Percentiles rank a stretch among this genome's conserved stretches.
Evolutionary conservation across 805 yeast genomes (phyloP).

Genomic region (Cyberlindnera mycetangii): DNA sequence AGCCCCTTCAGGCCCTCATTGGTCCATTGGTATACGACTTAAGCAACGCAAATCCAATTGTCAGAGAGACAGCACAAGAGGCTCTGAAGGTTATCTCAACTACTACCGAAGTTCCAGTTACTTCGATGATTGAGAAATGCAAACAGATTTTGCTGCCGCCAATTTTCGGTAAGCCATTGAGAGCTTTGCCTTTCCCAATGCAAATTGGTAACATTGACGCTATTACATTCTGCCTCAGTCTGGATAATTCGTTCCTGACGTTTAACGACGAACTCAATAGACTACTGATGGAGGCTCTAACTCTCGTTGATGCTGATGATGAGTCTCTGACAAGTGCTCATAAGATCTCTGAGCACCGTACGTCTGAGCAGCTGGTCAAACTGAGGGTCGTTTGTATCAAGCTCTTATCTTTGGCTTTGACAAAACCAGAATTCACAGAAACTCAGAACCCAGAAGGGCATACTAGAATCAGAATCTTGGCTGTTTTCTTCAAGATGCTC

Average conservation of each 20-base stretch:
- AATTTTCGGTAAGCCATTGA: conserved; percentile 91
- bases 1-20: conserved; percentile 75
- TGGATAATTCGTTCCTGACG: conserved; percentile 76
- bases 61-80: conserved; percentile 76
- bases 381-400: conserved; percentile 87
- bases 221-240: conserved; percentile 81
- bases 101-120: conserved; percentile 63
- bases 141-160: conserved; percentile 83
- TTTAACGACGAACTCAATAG: conserved; percentile 89
- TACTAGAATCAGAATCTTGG: conserved; percentile 79
- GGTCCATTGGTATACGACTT: conserved; percentile 92
- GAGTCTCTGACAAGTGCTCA: conserved; percentile 89
- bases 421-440: conserved; percentile 76
- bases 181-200: conserved; percentile 98
- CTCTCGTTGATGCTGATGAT: conserved; percentile 96
- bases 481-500: conserved; percentile 92
- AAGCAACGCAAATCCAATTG: conserved; percentile 81
- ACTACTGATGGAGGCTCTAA: conserved; percentile 83
- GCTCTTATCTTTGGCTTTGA: conserved; percentile 75
- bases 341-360: conserved; percentile 78
- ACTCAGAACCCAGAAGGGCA: conserved; percentile 63
- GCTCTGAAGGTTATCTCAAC: conserved; percentile 67
- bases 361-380: conserved; percentile 84
- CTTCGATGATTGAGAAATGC: conserved; percentile 77
- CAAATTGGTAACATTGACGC: conserved; percentile 98